Conservation (phyloP, 352 stramenopile species). For the Phytopythium litorale region DNA sequence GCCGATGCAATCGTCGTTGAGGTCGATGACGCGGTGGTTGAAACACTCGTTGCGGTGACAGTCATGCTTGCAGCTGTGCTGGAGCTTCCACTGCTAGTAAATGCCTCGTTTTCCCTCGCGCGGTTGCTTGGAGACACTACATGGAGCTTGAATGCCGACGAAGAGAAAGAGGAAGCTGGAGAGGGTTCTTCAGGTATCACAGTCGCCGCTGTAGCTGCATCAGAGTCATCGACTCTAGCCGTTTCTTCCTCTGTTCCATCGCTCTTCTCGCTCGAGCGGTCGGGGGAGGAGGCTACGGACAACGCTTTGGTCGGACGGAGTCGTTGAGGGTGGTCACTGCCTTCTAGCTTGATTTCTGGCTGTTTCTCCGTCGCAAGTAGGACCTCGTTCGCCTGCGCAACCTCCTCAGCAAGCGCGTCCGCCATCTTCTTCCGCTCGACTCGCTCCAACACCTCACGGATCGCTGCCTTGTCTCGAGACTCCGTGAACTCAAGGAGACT, state of each 20-base stretch:
- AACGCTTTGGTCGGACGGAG: not conserved
- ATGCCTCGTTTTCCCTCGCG: not conserved
- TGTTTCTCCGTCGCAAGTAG: slow-evolving; percentile 31
- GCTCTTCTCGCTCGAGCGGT: not conserved
- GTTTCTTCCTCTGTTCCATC: not conserved
- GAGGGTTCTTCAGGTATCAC: no score
- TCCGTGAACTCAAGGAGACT: slow-evolving; percentile 36
- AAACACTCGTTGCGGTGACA: slow-evolving; percentile 1
- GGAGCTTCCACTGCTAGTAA: not conserved
- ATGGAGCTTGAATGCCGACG: slow-evolving; percentile 5
- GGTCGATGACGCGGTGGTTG: slow-evolving; percentile 4
- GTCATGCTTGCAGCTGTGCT: not conserved
- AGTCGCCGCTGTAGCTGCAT: no score
- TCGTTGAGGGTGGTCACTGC: not conserved
- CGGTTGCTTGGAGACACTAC: slow-evolving; percentile 4
- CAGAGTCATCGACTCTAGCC: not conserved
- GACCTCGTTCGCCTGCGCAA: slow-evolving; percentile 36
- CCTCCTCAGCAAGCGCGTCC: slow-evolving; percentile 54
- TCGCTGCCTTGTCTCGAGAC: slow-evolving; percentile 40
- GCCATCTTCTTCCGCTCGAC: slow-evolving; percentile 76
- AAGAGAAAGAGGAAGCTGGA: not conserved
- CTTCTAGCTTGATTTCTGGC: slow-evolving; percentile 1
- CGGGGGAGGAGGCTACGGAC: not conserved
- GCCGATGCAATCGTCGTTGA: not conserved
- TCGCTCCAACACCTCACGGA: slow-evolving; percentile 61